Percentiles rank a stretch among this genome's conserved stretches.
Conservation (phyloP, 495 filamentous ascomycete species). For the Penicillium diatomitis region DNA sequence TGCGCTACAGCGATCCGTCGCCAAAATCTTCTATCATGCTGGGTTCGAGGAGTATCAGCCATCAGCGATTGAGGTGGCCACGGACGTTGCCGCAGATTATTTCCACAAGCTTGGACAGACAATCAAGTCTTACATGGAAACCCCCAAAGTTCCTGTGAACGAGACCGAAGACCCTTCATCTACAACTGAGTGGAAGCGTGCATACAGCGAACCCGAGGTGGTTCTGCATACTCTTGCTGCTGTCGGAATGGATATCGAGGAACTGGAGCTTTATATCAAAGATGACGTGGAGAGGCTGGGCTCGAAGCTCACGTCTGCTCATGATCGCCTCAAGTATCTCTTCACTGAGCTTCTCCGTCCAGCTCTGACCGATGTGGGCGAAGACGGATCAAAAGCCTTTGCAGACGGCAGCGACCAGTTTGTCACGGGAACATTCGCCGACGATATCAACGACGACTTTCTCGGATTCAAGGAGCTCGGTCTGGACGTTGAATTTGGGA, state of each 20-base stretch:
- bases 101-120: slow-evolving; percentile 75
- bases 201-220: slow-evolving; percentile 74
- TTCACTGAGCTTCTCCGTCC: slow-evolving; percentile 85
- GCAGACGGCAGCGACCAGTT: slow-evolving; percentile 97
- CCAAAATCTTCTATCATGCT: slow-evolving; percentile 91
- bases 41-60: slow-evolving; percentile 98
- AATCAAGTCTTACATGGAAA: slow-evolving; percentile 72
- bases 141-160: slow-evolving; percentile 54
- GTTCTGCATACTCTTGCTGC: slow-evolving; percentile 76
- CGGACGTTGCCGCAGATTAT: slow-evolving; percentile 83
- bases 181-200: slow-evolving; percentile 43
- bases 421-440: slow-evolving; percentile 90
- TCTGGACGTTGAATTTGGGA: slow-evolving; percentile 79
- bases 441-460: slow-evolving; percentile 96
- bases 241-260: slow-evolving; percentile 72
- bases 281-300: slow-evolving; percentile 90
- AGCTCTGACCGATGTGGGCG: slow-evolving; percentile 67
- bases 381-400: slow-evolving; percentile 84
- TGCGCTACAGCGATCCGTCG: slow-evolving; percentile 80
- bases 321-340: slow-evolving; percentile 86
- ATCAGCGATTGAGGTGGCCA: slow-evolving; percentile 80
- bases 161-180: slow-evolving; percentile 26
- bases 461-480: slow-evolving; percentile 97
- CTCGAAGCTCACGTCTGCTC: slow-evolving; percentile 71
- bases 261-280: slow-evolving; percentile 78